phyloP scores from a whole-genome alignment of 805 yeast species.

The Candida broadrunensis region DNA sequence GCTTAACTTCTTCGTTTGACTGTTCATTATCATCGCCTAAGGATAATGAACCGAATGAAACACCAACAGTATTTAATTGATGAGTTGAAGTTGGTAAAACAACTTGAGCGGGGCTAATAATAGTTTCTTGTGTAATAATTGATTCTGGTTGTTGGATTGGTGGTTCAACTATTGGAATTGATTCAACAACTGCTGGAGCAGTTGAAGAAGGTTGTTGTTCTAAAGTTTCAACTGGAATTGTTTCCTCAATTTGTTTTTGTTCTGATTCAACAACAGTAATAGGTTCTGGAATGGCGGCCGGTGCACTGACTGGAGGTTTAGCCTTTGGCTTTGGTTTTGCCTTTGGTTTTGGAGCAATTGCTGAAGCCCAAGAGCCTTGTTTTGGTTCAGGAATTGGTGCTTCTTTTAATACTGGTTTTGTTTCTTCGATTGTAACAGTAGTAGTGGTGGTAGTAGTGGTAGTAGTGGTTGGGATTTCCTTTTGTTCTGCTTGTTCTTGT shows the following conservation, averaged over 20 bases:
- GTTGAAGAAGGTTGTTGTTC: neutral
- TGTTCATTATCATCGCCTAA: conserved; percentile 37
- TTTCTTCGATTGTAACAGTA: conserved; percentile 7
- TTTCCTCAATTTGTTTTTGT: conserved; percentile 14
- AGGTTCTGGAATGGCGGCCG: conserved; percentile 8
- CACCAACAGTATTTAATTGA: conserved; percentile 48
- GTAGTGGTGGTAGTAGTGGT: conserved; percentile 23
- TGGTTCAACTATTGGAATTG: conserved; percentile 3
- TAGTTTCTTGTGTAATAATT: conserved; percentile 13
- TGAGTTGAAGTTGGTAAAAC: conserved; percentile 53
- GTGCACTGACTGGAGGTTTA: conserved; percentile 57
- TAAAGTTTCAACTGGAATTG: conserved; percentile 7
- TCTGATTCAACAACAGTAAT: conserved; percentile 6
- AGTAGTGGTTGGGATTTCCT: conserved; percentile 3
- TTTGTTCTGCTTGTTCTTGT: conserved; percentile 12
- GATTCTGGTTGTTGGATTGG: neutral
- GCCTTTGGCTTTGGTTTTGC: conserved; percentile 39
- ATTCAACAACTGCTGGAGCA: conserved; percentile 1
- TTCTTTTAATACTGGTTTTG: conserved; percentile 23
- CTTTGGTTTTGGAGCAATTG: conserved; percentile 48
- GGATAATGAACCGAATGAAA: conserved; percentile 61
- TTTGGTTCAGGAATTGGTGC: conserved; percentile 48
- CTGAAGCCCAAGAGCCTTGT: conserved; percentile 66
- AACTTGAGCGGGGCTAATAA: conserved; percentile 22
- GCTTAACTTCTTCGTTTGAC: conserved; percentile 16